phyloP scores from a whole-genome alignment of 2,329 filamentous ascomycete species.

The Colletotrichum trifolii region DNA sequence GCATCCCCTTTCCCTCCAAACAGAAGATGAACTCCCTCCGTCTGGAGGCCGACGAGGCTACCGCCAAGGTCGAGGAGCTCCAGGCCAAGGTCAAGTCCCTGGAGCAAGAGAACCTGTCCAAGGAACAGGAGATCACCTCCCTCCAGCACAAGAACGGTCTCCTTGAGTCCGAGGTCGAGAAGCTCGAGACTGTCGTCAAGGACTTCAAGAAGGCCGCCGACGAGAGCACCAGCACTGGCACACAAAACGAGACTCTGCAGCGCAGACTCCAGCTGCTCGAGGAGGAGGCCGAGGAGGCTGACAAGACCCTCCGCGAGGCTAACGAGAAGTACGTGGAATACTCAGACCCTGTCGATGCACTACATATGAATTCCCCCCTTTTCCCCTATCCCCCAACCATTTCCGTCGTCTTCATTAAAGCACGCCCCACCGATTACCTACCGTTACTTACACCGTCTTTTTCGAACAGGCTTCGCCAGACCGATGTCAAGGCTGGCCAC shows the following conservation, averaged over 20 bases:
- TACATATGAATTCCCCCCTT: constrained; percentile 20
- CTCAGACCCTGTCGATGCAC: constrained; percentile 18
- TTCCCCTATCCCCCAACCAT: constrained; percentile 10
- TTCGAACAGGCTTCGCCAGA: constrained; percentile 89
- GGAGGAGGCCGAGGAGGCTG: constrained; percentile 96
- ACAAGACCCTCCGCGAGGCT: constrained; percentile 95
- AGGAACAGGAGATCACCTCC: constrained; percentile 98
- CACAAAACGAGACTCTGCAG: constrained; percentile 91
- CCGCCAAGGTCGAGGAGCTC: constrained; percentile 86
- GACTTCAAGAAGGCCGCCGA: constrained; percentile 89
- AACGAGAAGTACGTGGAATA: constrained; percentile 89
- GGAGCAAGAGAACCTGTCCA: constrained; percentile 94
- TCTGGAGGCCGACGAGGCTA: constrained; percentile 89
- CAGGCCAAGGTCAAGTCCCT: constrained; percentile 87
- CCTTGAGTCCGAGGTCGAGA: constrained; percentile 91
- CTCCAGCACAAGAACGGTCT: constrained; percentile 94
- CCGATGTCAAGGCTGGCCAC: constrained; percentile 98
- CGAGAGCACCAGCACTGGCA: constrained; percentile 83
- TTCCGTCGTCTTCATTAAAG: constrained; percentile 28
- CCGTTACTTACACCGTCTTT: constrained; percentile 37
- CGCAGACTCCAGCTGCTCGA: constrained; percentile 95
- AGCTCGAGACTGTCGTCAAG: constrained; percentile 85
- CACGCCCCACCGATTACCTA: constrained; percentile 25
- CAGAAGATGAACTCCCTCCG: constrained; percentile 97
- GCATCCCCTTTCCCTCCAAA: constrained; percentile 23